Percentiles rank a stretch among this genome's conserved stretches.
phyloP scores from a whole-genome alignment of 805 yeast genomes.

The Yamadazyma tumulicola region DNA sequence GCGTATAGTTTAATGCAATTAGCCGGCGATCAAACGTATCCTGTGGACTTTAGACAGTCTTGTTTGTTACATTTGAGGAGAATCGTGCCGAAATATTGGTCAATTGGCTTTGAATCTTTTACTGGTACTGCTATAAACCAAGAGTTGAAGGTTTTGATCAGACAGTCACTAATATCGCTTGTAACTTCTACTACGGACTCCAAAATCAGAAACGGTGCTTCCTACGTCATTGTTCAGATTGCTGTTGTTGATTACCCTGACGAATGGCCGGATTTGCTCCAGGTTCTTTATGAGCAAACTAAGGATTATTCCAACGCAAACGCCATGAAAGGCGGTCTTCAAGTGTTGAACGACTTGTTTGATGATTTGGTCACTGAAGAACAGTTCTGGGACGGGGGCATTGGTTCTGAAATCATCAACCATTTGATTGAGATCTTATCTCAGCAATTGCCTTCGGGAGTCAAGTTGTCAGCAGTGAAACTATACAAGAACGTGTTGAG shows the following conservation, averaged over 20 bases:
- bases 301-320: conserved; percentile 24
- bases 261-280: conserved; percentile 81
- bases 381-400: conserved; percentile 76
- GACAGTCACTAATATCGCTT: conserved; percentile 49
- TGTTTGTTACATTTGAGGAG: conserved; percentile 65
- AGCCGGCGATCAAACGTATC: conserved; percentile 23
- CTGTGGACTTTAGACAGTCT: conserved; percentile 51
- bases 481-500: conserved; percentile 52
- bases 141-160: conserved; percentile 47
- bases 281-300: conserved; percentile 43
- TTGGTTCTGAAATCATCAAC: conserved; percentile 53
- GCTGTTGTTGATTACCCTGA: conserved; percentile 92
- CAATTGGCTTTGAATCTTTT: conserved; percentile 75
- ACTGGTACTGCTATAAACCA: conserved; percentile 60
- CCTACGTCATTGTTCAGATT: conserved; percentile 77
- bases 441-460: conserved; percentile 32
- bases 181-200: conserved; percentile 43
- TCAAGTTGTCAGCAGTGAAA: conserved; percentile 37
- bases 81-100: conserved; percentile 73
- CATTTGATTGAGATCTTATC: conserved; percentile 39
- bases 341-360: conserved; percentile 69
- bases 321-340: conserved; percentile 50
- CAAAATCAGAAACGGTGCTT: conserved; percentile 62
- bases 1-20: conserved; percentile 41
- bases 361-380: conserved; percentile 85